Evolutionary conservation across 306 rosid genomes (phyloP), one percentile per base, ranked within the genome.

Genomic region (Hippophae rhamnoides): DNA sequence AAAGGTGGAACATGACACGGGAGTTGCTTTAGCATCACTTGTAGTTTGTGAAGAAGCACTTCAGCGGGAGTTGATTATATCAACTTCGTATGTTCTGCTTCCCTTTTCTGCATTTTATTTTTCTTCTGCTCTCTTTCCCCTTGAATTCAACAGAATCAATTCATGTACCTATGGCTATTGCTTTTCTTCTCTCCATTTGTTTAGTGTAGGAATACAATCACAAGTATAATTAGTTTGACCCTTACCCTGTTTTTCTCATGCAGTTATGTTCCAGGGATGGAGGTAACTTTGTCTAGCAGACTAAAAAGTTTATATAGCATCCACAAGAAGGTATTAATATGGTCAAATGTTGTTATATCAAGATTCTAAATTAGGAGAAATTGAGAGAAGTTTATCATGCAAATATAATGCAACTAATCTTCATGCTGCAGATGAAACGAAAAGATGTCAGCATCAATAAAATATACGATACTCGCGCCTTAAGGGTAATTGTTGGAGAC

Each of bases 201-300:
- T 54, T 68, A 40, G 18, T 10, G 43, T 11, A 18, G 47, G 41
- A 50, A 27, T 45, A 13, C 51, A 26, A 14, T 13, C 10, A 47
- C 23, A 51, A 57, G 42, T 13, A 42, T 13, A 45, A 9, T 45
- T 48, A 27, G 23, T 66, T 53, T 47, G 76, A 23, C 66, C 13
- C 13, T 56, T 69, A 61, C 57, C 55, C 43, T 8, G 9, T 43
- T 53, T 43, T 68, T 25, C 62, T 56, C 72, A 60, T 81, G 80
- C 89, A 90, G 98, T 62, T 90, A 90, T 64, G 87, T 90, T 64
- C 98, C 98, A 4, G 96, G 98, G 56, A 90, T 87, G 98, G 98
- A 90, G 78, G 95, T 90, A 41, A 90, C 86, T 54, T 76, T 90
- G 70, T 90, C 87, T 58, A 88, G 96, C 79, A 82, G 96, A 62